Evolutionary conservation across 2,329 filamentous ascomycete genomes (phyloP).

Genomic region (Calonectria montana): DNA sequence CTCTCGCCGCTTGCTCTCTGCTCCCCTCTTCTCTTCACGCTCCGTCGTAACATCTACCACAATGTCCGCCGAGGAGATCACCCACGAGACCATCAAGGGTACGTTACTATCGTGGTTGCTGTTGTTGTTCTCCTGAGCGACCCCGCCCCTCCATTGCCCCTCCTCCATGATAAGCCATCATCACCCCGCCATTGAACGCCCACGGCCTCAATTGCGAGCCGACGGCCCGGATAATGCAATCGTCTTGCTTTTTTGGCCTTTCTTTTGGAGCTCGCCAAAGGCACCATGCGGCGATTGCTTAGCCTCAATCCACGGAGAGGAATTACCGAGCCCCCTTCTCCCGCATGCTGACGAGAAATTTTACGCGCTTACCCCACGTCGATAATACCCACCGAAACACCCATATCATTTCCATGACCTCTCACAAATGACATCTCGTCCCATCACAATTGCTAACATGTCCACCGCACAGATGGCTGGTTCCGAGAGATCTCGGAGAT

Average conservation of each 20-base stretch:
- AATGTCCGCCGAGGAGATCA: slow-evolving; percentile 73
- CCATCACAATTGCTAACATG: slow-evolving; percentile 23
- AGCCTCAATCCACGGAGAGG: not conserved
- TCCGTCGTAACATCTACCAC: slow-evolving; percentile 45
- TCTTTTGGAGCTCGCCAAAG: not conserved
- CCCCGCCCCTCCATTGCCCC: slow-evolving; percentile 36
- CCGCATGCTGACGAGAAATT: slow-evolving; percentile 8
- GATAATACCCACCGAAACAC: slow-evolving; percentile 2
- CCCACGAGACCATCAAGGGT: slow-evolving; percentile 83
- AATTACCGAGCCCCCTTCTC: not conserved
- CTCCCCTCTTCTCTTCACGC: slow-evolving; percentile 20
- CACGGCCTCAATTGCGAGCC: not conserved
- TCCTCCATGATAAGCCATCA: slow-evolving; percentile 39
- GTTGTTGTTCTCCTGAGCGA: slow-evolving; percentile 32
- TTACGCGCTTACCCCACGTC: not conserved
- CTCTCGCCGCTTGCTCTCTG: slow-evolving; percentile 17
- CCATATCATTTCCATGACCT: not conserved
- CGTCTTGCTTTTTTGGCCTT: not conserved
- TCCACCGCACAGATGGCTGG: slow-evolving; percentile 84
- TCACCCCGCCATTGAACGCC: not conserved
- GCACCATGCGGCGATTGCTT: not conserved
- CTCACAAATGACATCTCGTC: not conserved
- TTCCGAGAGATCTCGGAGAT: slow-evolving; percentile 99
- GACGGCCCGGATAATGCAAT: not conserved
- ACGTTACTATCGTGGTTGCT: slow-evolving; percentile 41